Base-by-base conservation (phyloP, 2,329 filamentous ascomycete genomes). In the Venturia asperata region DNA sequence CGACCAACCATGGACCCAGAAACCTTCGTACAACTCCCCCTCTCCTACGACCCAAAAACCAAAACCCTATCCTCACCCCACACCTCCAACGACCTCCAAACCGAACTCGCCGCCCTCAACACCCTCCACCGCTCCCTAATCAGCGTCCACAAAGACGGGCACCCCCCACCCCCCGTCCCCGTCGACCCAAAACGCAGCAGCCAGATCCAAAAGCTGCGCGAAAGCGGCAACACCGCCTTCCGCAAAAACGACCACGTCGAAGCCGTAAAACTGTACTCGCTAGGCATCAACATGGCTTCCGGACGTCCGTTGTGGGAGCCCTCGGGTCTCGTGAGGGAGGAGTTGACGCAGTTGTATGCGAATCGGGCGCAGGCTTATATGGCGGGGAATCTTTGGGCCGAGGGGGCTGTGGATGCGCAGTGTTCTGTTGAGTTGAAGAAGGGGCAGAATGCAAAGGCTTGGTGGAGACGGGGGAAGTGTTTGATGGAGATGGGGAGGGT, bases 301-400 rank as follows among this genome's bases (percentile, higher is more conserved):
- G 82, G 82, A 10, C 83, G 94, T 4, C 93, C 94, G 0, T 78
- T 84, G 17, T 99, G 94, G 94, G 94, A 99, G 78, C 92, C 92
- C 0, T 83, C 85, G 17, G 87, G 87, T 15, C 80, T 97, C 30
- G 89, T 94, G 64, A 81, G 91, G 68, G 94, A 97, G 75, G 94
- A 99, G 77, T 80, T 93, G 10, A 83, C 88, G 13, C 85, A 84
- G 19, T 79, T 97, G 70, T 91, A 91, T 77, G 86, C 89, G 63
- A 97, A 97, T 77, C 83, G 94, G 65, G 91, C 92, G 65, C 92
- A 97, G 82, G 91, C 91, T 67, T 84, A 93, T 77, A 96, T 97
- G 88, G 87, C 86, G 21, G 78, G 88, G 76, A 85, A 87, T 77
- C 83, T 83, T 70, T 97, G 93, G 92, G 83, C 90, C 0, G 91